A percentile compares a stretch with the other conserved stretches of the same genome.
Conservation (phyloP, 768 basidiomycete genomes). For the Agaricus sinodeliciosus region DNA sequence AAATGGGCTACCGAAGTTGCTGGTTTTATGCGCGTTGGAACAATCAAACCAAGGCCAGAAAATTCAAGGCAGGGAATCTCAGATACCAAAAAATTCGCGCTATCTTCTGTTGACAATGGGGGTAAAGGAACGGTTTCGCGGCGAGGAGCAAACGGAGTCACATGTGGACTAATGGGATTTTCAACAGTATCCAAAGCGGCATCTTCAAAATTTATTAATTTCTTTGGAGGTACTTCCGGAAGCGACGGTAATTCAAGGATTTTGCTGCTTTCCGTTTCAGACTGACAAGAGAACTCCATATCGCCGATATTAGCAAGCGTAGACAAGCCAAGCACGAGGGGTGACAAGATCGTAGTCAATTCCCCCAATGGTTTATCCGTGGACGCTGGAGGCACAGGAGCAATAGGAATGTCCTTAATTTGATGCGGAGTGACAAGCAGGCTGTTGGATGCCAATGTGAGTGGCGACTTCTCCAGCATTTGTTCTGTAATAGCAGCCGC, state of each 20-base stretch:
- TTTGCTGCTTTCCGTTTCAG: neutral
- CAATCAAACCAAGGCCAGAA: neutral
- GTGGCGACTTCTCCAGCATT: neutral
- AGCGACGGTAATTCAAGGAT: neutral
- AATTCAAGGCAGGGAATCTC: neutral
- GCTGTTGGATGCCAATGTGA: neutral
- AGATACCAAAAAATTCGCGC: neutral
- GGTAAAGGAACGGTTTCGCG: neutral
- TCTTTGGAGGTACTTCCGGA: neutral
- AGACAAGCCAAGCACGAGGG: neutral
- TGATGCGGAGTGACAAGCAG: neutral
- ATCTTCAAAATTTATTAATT: neutral
- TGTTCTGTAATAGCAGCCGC: neutral
- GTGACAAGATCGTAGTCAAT: neutral
- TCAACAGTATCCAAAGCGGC: too few relatives aligned
- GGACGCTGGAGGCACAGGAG: neutral
- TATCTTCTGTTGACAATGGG: neutral
- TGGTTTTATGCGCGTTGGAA: neutral
- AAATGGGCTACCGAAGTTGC: neutral
- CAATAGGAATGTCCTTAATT: neutral
- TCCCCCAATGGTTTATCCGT: neutral
- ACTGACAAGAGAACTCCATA: neutral
- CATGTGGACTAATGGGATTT: neutral
- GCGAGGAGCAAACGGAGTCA: neutral
- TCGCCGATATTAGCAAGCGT: neutral